Base-by-base conservation (phyloP, 2,329 filamentous ascomycete species). In the Mycosphaerella arachidis region DNA sequence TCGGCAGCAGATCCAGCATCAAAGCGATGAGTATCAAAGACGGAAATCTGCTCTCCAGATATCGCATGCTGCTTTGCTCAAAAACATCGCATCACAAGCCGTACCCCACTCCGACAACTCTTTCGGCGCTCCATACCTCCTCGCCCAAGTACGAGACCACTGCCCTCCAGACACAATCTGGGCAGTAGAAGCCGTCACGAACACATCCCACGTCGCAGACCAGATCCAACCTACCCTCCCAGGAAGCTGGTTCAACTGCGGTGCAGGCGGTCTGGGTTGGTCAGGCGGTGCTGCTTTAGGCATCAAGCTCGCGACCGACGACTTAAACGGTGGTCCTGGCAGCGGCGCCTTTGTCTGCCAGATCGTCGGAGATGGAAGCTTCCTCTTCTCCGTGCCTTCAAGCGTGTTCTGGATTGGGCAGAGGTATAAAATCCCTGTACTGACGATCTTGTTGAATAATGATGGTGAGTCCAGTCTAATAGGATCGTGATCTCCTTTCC, bases 211-310 rank as follows among this genome's bases (percentile, higher is more conserved):
- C 30, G 85, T 92, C 0, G 81, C 84, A 30, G 88, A 94, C 65
- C 89, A 92, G 64, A 76, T 94, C 7, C 85, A 86, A 67, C 82
- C 85, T 2, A 86, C 81, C 0, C 70, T 84, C 0, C 89, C 90
- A 0, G 88, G 89, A 0, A 86, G 84, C 0, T 92, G 87, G 87
- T 84, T 93, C 68, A 92, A 92, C 72, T 92, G 89, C 70, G 90
- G 90, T 1, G 90, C 88, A 0, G 90, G 89, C 13, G 90, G 90
- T 1, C 84, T 93, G 0, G 90, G 90, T 1, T 93, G 90, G 90
- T 89, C 86, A 10, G 90, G 89, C 12, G 90, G 90, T 13, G 90
- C 69, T 13, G 87, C 88, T 0, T 73, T 93, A 3, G 90, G 90
- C 1, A 86, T 92, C 70, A 92, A 92, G 71, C 81, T 93, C 8